Conservation (phyloP, 139 green algal species). For the Chlamydomonas incerta region DNA sequence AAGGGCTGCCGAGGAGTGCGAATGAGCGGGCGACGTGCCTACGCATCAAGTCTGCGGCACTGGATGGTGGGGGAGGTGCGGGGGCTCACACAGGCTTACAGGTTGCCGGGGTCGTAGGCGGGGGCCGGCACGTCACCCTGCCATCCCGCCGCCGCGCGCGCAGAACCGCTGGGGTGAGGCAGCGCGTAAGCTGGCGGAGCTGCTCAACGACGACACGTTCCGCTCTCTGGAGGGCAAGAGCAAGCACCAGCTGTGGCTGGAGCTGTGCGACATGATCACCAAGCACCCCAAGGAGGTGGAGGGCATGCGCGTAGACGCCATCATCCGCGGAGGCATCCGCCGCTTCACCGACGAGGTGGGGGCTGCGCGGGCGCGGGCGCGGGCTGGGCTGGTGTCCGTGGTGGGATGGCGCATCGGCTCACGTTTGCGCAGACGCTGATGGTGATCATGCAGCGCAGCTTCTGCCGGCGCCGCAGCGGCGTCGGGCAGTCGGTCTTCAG, state of each 20-base stretch:
- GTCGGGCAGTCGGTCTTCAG: too few relatives aligned
- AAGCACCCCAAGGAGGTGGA: slow-evolving; percentile 82
- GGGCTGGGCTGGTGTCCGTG: too few relatives aligned
- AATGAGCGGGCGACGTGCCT: too few relatives aligned
- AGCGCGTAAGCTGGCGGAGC: slow-evolving; percentile 75
- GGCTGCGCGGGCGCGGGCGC: too few relatives aligned
- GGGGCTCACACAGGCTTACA: too few relatives aligned
- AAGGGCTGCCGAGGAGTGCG: too few relatives aligned
- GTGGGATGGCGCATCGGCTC: too few relatives aligned
- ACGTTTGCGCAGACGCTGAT: background rate
- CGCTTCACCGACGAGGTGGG: slow-evolving; percentile 94
- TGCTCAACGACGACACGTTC: slow-evolving; percentile 95
- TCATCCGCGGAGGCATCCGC: slow-evolving; percentile 85
- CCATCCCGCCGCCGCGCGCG: background rate
- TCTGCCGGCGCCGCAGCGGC: too few relatives aligned
- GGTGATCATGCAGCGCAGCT: too few relatives aligned
- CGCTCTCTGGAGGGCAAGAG: slow-evolving; percentile 90
- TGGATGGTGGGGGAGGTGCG: too few relatives aligned
- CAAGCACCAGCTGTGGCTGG: slow-evolving; percentile 98
- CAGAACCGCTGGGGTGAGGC: slow-evolving; percentile 87
- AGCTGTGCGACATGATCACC: slow-evolving; percentile 97
- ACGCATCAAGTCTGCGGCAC: too few relatives aligned
- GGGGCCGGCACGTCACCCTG: background rate
- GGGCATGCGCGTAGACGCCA: slow-evolving; percentile 83
- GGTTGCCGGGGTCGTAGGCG: too few relatives aligned